Evolutionary conservation across 2,329 filamentous ascomycete genomes (phyloP).

Genomic region (Calonectria ilicicola): DNA sequence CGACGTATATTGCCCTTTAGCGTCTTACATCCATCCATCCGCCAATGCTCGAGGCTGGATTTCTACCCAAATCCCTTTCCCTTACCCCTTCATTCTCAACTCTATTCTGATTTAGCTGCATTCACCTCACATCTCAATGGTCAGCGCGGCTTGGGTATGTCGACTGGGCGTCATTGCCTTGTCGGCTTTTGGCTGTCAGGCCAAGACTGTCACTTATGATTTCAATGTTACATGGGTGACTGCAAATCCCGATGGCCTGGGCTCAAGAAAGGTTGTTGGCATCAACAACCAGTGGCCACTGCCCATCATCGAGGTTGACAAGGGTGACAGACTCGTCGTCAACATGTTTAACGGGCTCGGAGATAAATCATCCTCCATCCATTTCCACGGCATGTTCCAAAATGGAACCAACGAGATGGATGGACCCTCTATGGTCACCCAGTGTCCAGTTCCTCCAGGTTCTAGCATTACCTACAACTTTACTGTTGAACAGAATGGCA

Average conservation of each 20-base stretch:
- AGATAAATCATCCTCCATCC: slow-evolving; percentile 55
- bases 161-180: background rate
- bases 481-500: slow-evolving; percentile 66
- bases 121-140: background rate
- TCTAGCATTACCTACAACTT: slow-evolving; percentile 68
- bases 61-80: background rate
- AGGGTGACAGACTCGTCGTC: slow-evolving; percentile 64
- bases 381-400: slow-evolving; percentile 74
- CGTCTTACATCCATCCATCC: background rate
- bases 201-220: slow-evolving; percentile 62
- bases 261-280: slow-evolving; percentile 68
- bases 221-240: slow-evolving; percentile 73
- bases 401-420: slow-evolving; percentile 71
- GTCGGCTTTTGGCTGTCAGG: slow-evolving; percentile 18
- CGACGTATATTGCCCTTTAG: background rate
- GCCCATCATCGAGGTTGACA: slow-evolving; percentile 66
- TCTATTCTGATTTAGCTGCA: background rate
- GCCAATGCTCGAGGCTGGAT: background rate
- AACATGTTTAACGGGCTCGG: slow-evolving; percentile 62
- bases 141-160: background rate
- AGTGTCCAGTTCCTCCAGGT: slow-evolving; percentile 68
- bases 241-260: slow-evolving; percentile 70
- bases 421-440: slow-evolving; percentile 64
- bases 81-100: background rate
- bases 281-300: slow-evolving; percentile 76